Percentiles rank a stretch among this genome's conserved stretches.
Conservation (phyloP, 2,329 filamentous ascomycete species). For the Aspergillus sp. region DNA sequence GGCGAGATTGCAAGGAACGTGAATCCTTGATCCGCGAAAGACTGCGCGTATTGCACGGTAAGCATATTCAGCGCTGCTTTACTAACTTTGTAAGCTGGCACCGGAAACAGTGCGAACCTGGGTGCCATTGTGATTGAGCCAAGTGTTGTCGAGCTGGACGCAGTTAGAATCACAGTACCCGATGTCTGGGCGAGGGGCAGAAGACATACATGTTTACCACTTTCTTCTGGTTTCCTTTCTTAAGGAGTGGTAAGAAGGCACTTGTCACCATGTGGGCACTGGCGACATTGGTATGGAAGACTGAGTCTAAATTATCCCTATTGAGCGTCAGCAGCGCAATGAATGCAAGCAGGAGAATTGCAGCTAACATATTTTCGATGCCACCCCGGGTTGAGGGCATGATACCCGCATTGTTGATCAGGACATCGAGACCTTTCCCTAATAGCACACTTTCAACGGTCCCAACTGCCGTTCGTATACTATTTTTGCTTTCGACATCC, state of each 20-base stretch:
- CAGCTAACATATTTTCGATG: conserved; percentile 18
- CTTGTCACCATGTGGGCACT: conserved; percentile 40
- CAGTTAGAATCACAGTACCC: neutral
- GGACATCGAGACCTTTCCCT: conserved; percentile 40
- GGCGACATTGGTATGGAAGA: conserved; percentile 37
- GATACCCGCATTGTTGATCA: conserved; percentile 36
- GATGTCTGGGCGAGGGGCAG: no score
- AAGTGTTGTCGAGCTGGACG: conserved; percentile 40
- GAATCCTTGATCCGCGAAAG: conserved; percentile 43
- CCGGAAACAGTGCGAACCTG: conserved; percentile 23
- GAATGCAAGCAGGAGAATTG: conserved; percentile 1
- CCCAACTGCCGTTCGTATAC: conserved; percentile 37
- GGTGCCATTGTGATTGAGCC: conserved; percentile 41
- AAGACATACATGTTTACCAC: conserved; percentile 44
- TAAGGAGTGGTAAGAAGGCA: conserved; percentile 39
- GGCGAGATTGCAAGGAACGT: conserved; percentile 47
- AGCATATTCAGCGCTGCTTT: conserved; percentile 54
- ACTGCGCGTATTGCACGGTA: conserved; percentile 40
- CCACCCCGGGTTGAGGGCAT: conserved; percentile 14
- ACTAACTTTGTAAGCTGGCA: conserved; percentile 48
- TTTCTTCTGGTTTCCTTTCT: conserved; percentile 42
- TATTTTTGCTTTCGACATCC: conserved; percentile 38
- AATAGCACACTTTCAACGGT: conserved; percentile 35
- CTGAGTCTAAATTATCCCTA: neutral
- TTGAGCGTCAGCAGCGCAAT: neutral